phyloP scores from a whole-genome alignment of 2,329 filamentous ascomycete species.

The Akanthomyces lecanii region DNA sequence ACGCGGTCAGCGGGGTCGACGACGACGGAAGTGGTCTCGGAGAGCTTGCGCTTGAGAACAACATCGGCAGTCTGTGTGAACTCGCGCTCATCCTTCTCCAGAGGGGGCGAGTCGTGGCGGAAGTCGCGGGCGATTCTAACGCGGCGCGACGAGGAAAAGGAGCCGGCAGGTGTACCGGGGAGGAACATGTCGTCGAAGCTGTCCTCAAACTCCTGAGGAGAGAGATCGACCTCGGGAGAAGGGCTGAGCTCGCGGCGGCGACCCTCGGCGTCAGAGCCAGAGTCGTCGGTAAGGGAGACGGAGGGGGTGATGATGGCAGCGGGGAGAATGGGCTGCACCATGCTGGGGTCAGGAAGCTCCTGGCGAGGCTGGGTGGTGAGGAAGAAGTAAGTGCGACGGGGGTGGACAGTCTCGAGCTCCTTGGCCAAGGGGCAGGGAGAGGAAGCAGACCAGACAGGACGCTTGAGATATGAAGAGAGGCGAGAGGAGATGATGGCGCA shows the following conservation, averaged over 20 bases:
- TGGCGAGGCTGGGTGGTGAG: conserved; percentile 84
- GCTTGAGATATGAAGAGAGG: conserved; percentile 83
- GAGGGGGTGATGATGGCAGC: conserved; percentile 73
- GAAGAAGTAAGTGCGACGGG: conserved; percentile 94
- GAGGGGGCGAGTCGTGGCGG: conserved; percentile 76
- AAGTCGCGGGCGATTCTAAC: conserved; percentile 36
- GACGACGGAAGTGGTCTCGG: conserved; percentile 34
- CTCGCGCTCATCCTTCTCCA: conserved; percentile 93
- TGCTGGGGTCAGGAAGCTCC: conserved; percentile 59
- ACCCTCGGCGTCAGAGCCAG: conserved; percentile 61
- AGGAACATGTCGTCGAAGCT: conserved; percentile 55
- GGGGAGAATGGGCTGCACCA: conserved; percentile 22
- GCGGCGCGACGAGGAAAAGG: conserved; percentile 53
- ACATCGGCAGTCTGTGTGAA: conserved; percentile 94
- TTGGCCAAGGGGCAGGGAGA: conserved; percentile 86
- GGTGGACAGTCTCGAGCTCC: conserved; percentile 87
- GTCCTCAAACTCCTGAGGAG: conserved; percentile 79
- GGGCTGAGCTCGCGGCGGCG: conserved; percentile 73
- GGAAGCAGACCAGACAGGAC: conserved; percentile 71
- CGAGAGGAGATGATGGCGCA: conserved; percentile 93
- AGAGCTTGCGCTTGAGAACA: conserved; percentile 64
- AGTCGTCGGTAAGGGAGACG: conserved; percentile 56
- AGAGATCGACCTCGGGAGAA: conserved; percentile 90
- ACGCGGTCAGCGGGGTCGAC: conserved; percentile 30
- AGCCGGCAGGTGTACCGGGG: conserved; percentile 59